These are phyloP conservation scores for Chionographis japonica DNA, from an alignment of 106 monocot species.

Conservation along the genomic window DNA sequence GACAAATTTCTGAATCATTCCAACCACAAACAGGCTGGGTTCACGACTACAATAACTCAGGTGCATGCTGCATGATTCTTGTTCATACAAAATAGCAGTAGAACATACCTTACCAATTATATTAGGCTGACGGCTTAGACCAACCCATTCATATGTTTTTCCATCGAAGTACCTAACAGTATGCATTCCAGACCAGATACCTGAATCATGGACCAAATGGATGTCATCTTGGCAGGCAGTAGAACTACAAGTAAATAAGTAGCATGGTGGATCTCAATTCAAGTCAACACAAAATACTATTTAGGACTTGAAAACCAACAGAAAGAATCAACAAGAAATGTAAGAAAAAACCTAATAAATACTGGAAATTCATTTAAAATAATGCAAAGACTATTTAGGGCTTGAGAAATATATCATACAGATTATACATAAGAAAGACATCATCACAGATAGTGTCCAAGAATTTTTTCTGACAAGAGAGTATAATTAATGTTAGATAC, in stretches of 20 bases:
- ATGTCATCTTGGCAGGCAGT: neutral
- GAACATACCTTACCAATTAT: slow-evolving; percentile 94
- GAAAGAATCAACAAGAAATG: neutral
- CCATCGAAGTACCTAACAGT: slow-evolving; percentile 97
- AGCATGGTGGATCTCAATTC: neutral
- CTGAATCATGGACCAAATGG: slow-evolving; percentile 23
- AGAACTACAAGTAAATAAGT: neutral
- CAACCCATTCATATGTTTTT: slow-evolving; percentile 98
- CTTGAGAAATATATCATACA: too few species aligned
- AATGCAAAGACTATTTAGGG: too few species aligned
- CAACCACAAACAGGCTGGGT: too few species aligned
- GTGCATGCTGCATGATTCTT: neutral
- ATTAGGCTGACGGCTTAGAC: slow-evolving; percentile 91
- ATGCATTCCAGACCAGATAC: slow-evolving; percentile 96
- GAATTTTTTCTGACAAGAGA: too few species aligned
- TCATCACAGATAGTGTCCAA: too few species aligned
- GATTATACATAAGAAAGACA: too few species aligned
- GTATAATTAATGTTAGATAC: too few species aligned
- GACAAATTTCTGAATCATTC: too few species aligned
- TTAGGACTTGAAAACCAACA: neutral
- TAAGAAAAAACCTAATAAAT: too few species aligned
- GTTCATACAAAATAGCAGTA: neutral
- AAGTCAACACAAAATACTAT: neutral
- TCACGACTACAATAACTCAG: too few species aligned
- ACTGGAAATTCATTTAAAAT: too few species aligned